phyloP scores from a whole-genome alignment of 2,329 filamentous ascomycete species.

The Colletotrichum incanum region DNA sequence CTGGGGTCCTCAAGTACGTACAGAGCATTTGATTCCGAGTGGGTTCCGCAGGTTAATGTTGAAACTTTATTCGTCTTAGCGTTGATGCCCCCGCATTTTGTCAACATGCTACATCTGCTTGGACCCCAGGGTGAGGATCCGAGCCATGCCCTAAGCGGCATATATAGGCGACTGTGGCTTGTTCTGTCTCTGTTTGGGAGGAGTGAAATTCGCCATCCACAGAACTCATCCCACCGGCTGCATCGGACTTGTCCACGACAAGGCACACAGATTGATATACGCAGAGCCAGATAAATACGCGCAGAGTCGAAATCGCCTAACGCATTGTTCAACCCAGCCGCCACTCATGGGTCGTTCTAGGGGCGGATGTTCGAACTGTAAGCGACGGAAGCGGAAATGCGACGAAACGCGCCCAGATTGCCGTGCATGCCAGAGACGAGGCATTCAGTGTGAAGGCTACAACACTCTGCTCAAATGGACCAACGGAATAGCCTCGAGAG shows the following conservation, averaged over 20 bases:
- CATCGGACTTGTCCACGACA: not conserved
- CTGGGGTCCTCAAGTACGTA: no score
- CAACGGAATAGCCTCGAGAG: slow-evolving; percentile 42
- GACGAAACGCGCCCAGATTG: slow-evolving; percentile 44
- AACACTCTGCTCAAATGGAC: slow-evolving; percentile 40
- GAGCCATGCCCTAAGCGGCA: slow-evolving; percentile 33
- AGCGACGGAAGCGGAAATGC: slow-evolving; percentile 44
- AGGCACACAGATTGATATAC: not conserved
- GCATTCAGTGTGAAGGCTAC: slow-evolving; percentile 43
- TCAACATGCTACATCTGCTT: slow-evolving; percentile 8
- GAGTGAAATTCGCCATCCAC: not conserved
- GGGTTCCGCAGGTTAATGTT: not conserved
- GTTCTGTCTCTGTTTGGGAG: slow-evolving; percentile 17
- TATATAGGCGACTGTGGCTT: slow-evolving; percentile 36
- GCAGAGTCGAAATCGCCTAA: no score
- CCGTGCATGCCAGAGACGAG: slow-evolving; percentile 33
- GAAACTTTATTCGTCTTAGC: slow-evolving; percentile 16
- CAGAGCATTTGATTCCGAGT: slow-evolving; percentile 1
- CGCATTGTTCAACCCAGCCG: not conserved
- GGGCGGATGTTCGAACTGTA: slow-evolving; percentile 43
- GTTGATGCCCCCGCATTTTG: slow-evolving; percentile 14
- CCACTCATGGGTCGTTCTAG: slow-evolving; percentile 40
- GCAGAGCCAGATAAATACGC: not conserved
- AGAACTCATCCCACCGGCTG: not conserved
- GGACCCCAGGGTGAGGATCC: not conserved